Base-by-base conservation (phyloP, 2,329 filamentous ascomycete genomes). In the Colletotrichum sp. region DNA sequence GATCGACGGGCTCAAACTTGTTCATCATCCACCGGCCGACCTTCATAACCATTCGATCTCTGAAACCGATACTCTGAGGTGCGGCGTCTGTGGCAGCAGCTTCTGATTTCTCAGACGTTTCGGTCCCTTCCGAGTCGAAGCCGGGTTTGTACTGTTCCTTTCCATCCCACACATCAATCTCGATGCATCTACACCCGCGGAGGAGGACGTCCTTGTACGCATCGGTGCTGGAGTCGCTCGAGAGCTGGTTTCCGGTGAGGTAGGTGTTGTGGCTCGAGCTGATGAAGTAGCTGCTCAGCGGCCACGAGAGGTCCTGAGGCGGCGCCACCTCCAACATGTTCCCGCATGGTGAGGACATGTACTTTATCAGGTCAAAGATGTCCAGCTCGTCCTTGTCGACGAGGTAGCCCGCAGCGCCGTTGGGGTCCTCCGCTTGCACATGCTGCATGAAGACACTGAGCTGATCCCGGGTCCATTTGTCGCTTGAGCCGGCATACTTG, bases 221-320 rank as follows among this genome's bases (percentile, higher is more conserved):
- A 79, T 96, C 95, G 1, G 95, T 95, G 82, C 96, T 98, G 68
- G 95, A 97, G 77, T 94, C 92, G 79, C 95, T 96, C 76, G 92
- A 95, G 13, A 98, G 92, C 87, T 98, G 96, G 82, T 96, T 95
- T 26, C 96, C 96, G 2, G 96, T 92, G 30, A 98, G 91, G 80
- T 98, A 98, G 0, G 96, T 98, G 85, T 98, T 98, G 88, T 98
- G 96, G 72, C 96, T 98, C 80, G 95, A 98, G 78, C 94, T 98
- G 82, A 98, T 95, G 85, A 95, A 98, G 85, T 98, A 98, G 85
- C 95, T 96, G 75, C 95, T 94, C 77, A 98, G 87, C 1, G 96
- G 96, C 80, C 92, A 94, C 69, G 95, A 91, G 70, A 97, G 90
- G 71, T 92, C 90, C 72, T 60, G 60, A 59, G 12, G 16, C 59